phyloP scores from a whole-genome alignment of 2,329 filamentous ascomycete genomes.

The Diaporthe capsici region DNA sequence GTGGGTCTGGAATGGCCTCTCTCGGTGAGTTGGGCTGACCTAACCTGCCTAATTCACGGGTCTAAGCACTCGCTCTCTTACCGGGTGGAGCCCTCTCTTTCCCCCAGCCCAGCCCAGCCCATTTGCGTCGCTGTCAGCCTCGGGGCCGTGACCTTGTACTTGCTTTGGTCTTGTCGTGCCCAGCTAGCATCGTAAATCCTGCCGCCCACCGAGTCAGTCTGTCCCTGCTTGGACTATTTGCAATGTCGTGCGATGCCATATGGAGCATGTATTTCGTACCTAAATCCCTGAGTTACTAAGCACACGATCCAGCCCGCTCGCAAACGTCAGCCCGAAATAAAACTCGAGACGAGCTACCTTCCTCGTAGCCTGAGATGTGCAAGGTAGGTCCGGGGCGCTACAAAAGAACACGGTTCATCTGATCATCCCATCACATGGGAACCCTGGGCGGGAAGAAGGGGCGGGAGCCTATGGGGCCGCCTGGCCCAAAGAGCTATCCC shows the following conservation, averaged over 20 bases:
- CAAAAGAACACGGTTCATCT: constrained; percentile 21
- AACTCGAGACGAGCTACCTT: not conserved
- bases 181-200: not conserved
- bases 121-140: constrained; percentile 7
- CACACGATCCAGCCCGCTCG: not conserved
- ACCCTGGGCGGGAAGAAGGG: constrained; percentile 15
- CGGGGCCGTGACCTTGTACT: not conserved
- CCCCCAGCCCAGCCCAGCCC: not conserved
- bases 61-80: constrained; percentile 2
- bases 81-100: not conserved
- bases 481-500: too few species aligned
- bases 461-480: not conserved
- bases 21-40: constrained; percentile 2
- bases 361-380: not conserved
- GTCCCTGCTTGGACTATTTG: not conserved
- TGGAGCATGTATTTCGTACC: constrained; percentile 3
- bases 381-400: not conserved
- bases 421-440: constrained; percentile 13
- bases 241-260: constrained; percentile 5
- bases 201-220: not conserved
- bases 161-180: not conserved
- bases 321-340: constrained; percentile 5
- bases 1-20: constrained; percentile 23
- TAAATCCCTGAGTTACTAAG: not conserved
- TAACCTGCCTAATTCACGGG: constrained; percentile 4